phyloP scores from a whole-genome alignment of 139 green algal genomes.

The Eudorina sp. region DNA sequence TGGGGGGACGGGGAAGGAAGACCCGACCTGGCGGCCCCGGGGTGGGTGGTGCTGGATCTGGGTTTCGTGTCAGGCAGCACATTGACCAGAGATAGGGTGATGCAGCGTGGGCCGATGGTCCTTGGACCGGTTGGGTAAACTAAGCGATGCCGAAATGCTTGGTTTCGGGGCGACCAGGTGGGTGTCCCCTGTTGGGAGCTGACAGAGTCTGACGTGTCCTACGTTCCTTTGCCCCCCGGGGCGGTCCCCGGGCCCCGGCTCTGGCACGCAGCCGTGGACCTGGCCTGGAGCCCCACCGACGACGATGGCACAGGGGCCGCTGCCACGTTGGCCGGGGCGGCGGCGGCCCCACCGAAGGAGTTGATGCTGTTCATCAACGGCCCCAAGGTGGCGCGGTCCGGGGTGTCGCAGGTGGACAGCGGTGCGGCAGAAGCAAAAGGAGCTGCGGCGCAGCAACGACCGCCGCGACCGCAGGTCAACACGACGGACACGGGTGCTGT shows the following conservation, averaged over 20 bases:
- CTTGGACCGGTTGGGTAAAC: neutral
- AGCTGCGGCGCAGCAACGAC: neutral
- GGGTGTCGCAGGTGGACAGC: too few relatives aligned
- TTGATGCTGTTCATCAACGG: slow-evolving; percentile 10
- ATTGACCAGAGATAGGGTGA: neutral
- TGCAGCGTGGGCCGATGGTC: too few relatives aligned
- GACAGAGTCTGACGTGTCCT: neutral
- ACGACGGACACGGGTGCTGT: neutral
- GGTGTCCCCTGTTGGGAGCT: neutral
- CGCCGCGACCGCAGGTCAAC: neutral
- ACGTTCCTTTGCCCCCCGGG: neutral
- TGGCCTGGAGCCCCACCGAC: neutral
- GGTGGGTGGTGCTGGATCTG: too few relatives aligned
- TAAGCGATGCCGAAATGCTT: neutral
- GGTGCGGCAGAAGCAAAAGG: too few relatives aligned
- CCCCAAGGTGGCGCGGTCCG: too few relatives aligned
- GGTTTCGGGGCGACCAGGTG: too few relatives aligned
- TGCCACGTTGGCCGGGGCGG: too few relatives aligned
- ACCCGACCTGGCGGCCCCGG: too few relatives aligned
- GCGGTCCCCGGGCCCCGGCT: neutral
- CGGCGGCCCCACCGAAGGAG: too few relatives aligned
- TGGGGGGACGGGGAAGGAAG: neutral
- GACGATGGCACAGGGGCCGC: too few relatives aligned
- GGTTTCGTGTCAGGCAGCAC: neutral
- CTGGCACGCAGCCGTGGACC: neutral